Conservation (phyloP, 192 early-diverging fungal species). For the Backusella sp. region DNA sequence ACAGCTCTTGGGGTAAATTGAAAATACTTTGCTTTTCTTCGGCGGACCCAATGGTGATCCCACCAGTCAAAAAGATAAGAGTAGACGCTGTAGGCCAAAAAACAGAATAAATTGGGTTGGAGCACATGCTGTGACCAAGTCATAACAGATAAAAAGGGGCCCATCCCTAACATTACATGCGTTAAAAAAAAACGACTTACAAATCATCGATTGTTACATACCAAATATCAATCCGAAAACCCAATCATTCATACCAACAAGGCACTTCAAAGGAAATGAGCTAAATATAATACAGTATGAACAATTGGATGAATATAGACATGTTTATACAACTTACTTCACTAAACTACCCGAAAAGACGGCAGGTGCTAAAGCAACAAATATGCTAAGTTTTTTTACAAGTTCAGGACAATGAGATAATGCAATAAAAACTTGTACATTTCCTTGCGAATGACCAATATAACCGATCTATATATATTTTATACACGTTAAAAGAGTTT, state of each 20-base stretch:
- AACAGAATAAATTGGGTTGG: conserved; percentile 29
- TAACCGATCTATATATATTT: conserved; percentile 54
- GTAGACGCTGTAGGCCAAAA: conserved; percentile 49
- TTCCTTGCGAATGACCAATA: conserved; percentile 96
- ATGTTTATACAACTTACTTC: background rate
- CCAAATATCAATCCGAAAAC: conserved; percentile 18
- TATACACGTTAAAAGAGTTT: background rate
- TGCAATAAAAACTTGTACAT: conserved; percentile 83
- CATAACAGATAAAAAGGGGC: conserved; percentile 48
- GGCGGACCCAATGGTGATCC: conserved; percentile 44
- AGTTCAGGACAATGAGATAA: conserved; percentile 75
- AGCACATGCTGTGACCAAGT: conserved; percentile 25
- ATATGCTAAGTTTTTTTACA: conserved; percentile 82
- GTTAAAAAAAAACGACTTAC: background rate
- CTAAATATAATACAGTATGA: conserved; percentile 8
- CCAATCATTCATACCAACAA: conserved; percentile 6
- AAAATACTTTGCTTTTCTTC: conserved; percentile 46
- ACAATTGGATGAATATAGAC: background rate
- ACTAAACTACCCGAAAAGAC: conserved; percentile 12
- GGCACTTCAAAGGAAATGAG: conserved; percentile 8
- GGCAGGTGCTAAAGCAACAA: conserved; percentile 89
- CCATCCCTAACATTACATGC: background rate
- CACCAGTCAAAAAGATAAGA: conserved; percentile 52
- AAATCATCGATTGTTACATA: background rate
- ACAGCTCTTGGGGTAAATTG: conserved; percentile 52